Evolutionary conservation across 768 basidiomycete species (phyloP).

Genomic region (Boletus eberwhitei): DNA sequence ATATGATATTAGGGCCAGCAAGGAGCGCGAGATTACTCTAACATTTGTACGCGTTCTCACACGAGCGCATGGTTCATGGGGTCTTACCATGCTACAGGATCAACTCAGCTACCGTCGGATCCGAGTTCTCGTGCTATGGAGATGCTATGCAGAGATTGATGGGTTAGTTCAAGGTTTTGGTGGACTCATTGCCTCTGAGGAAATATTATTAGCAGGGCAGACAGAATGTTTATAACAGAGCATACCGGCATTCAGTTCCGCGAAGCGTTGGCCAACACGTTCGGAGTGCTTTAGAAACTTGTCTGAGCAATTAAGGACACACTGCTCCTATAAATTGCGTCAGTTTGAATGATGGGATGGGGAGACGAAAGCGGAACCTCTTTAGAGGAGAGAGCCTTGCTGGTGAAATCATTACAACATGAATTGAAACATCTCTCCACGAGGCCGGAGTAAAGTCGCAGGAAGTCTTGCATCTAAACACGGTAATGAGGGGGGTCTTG

Average conservation of each 20-base stretch:
- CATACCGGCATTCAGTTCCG: conserved; percentile 88
- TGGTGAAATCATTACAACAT: conserved; percentile 96
- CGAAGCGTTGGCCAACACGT: conserved; percentile 86
- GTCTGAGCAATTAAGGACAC: conserved; percentile 91
- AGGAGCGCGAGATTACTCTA: conserved; percentile 15
- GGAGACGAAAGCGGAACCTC: conserved; percentile 52
- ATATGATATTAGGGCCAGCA: conserved; percentile 15
- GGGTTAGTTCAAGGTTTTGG: conserved; percentile 27
- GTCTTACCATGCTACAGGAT: conserved; percentile 12
- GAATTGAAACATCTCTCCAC: conserved; percentile 95
- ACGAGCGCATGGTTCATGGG: conserved; percentile 7
- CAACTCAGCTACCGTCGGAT: conserved; percentile 4
- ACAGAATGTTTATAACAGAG: conserved; percentile 3
- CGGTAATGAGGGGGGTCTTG: conserved; percentile 4
- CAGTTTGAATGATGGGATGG: conserved; percentile 3
- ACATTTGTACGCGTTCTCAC: conserved; percentile 13
- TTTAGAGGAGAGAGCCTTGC: conserved; percentile 88
- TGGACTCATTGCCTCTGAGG: conserved; percentile 31
- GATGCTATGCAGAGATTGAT: neutral
- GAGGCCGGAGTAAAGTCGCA: conserved; percentile 90
- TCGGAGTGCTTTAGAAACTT: conserved; percentile 98
- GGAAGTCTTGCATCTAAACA: conserved; percentile 94
- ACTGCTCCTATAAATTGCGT: conserved; percentile 63
- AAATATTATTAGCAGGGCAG: neutral
- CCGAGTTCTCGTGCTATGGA: neutral